A percentile compares a stretch with the other conserved stretches of the same genome.
Conservation (phyloP, 1,284 basidiomycete genomes). For the Pseudozyma sp. region DNA sequence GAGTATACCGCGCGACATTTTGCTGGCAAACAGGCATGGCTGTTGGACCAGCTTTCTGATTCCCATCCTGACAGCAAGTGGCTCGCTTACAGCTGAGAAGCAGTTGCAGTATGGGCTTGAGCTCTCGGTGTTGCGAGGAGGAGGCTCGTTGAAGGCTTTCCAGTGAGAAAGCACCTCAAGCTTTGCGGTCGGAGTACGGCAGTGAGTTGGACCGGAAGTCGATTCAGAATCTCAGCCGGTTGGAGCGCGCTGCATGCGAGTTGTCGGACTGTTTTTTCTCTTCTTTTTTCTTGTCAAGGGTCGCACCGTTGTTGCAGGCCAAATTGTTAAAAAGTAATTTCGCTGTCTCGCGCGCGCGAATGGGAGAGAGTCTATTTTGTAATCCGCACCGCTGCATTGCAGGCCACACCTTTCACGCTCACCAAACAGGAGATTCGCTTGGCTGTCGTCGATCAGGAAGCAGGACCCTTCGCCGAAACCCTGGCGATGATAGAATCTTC, state of each 20-base stretch:
- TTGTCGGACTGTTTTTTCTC: background rate
- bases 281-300: background rate
- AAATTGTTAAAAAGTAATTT: background rate
- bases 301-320: background rate
- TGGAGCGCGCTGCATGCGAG: no score
- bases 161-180: background rate
- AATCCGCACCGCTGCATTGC: conserved; percentile 18
- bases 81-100: no score
- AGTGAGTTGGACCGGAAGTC: conserved; percentile 2
- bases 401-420: conserved; percentile 8
- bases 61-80: no score
- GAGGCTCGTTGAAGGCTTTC: no score
- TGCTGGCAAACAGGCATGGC: no score
- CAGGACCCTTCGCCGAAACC: background rate
- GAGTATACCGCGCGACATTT: no score
- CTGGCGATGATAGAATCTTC: no score
- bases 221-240: conserved; percentile 2
- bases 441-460: conserved; percentile 6
- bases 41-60: no score
- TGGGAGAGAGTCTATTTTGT: conserved; percentile 21
- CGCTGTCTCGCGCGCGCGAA: conserved; percentile 15
- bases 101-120: no score
- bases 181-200: background rate
- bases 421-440: no score
- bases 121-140: no score